These are phyloP conservation scores for Coemansia sp. DNA, from an alignment of 192 early-diverging fungal genomes.

Conservation along the genomic window DNA sequence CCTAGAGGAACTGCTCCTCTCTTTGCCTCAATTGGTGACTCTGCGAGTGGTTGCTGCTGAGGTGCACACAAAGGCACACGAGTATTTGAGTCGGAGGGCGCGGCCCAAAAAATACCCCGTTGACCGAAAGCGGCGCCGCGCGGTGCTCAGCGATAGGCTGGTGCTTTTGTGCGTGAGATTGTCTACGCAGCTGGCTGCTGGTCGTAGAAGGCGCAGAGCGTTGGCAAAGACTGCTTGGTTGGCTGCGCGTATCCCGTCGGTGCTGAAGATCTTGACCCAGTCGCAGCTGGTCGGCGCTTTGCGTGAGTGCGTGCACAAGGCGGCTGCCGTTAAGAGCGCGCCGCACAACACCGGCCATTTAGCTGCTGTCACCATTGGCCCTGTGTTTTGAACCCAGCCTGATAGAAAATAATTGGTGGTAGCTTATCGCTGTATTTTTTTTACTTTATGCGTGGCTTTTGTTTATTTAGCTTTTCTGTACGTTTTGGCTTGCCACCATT, in stretches of 20 bases:
- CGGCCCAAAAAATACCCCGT: constrained; percentile 20
- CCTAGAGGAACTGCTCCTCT: constrained; percentile 23
- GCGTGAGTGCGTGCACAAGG: background rate
- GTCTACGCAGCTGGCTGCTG: constrained; percentile 2
- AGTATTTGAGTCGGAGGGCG: constrained; percentile 30
- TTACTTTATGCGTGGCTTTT: no score
- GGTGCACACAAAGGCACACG: constrained; percentile 26
- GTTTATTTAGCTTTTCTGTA: no score
- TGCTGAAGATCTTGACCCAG: constrained; percentile 24
- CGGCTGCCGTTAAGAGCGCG: background rate
- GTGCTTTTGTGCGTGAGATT: constrained; percentile 15
- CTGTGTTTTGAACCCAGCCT: background rate
- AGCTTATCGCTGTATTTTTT: no score
- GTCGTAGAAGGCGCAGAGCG: constrained; percentile 10
- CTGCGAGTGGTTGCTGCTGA: constrained; percentile 21
- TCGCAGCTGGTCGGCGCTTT: constrained; percentile 10
- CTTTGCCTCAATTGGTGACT: constrained; percentile 11
- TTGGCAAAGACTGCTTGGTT: constrained; percentile 27
- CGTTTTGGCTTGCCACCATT: no score
- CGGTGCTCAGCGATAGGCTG: constrained; percentile 13
- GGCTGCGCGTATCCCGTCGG: constrained; percentile 21
- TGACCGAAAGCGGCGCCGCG: background rate
- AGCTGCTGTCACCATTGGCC: background rate
- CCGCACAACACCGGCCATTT: constrained; percentile 1
- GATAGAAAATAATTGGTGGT: no score